Percentiles rank a stretch among this genome's conserved stretches.
phyloP scores from a whole-genome alignment of 202 grass and related monocot genomes.

The Hordeum pubiflorum region DNA sequence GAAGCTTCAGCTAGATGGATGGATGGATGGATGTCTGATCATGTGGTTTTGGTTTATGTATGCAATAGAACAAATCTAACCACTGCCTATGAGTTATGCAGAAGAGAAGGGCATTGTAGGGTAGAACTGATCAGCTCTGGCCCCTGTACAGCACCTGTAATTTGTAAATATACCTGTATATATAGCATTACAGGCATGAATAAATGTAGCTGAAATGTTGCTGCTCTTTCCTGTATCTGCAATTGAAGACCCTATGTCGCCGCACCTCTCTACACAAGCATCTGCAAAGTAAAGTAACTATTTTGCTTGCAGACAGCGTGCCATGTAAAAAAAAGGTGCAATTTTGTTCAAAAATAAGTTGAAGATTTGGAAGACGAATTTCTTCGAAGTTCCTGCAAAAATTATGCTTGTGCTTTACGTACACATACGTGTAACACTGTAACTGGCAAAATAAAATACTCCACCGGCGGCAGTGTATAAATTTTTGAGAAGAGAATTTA shows the following conservation, averaged over 20 bases:
- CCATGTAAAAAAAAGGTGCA: background rate
- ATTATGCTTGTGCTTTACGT: background rate
- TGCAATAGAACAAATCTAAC: conserved; percentile 22
- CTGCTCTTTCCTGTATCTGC: background rate
- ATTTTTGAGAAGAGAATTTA: conserved; percentile 29
- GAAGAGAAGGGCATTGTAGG: background rate
- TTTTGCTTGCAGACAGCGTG: background rate
- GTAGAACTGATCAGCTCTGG: conserved; percentile 8
- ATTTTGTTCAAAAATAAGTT: background rate
- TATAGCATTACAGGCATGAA: background rate
- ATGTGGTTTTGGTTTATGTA: conserved; percentile 12
- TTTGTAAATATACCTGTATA: conserved; percentile 23
- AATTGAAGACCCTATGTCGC: background rate
- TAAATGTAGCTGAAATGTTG: background rate
- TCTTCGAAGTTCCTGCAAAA: background rate
- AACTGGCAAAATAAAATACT: background rate
- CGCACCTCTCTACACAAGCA: background rate
- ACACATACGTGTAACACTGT: background rate
- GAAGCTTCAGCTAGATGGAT: conserved; percentile 15
- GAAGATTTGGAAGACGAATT: background rate
- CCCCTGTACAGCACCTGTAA: conserved; percentile 12
- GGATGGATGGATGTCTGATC: background rate
- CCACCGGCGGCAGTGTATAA: background rate
- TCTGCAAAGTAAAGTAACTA: background rate
- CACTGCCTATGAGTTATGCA: conserved; percentile 5